Conservation (phyloP, 2,329 filamentous ascomycete genomes). For the Podosphaera fusca region DNA sequence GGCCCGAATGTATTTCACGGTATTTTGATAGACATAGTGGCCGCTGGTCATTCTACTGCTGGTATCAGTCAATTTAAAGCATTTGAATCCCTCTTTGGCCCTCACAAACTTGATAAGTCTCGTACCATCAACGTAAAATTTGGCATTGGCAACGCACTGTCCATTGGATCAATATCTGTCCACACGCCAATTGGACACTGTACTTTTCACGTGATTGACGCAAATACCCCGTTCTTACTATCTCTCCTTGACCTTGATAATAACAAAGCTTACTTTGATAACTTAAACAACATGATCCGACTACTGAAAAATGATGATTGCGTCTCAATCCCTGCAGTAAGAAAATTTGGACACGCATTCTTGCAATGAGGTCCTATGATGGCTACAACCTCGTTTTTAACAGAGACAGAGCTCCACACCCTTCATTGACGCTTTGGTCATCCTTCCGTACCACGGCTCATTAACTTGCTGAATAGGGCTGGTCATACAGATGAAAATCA, state of each 20-base stretch:
- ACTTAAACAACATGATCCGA: not conserved
- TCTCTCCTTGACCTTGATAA: not conserved
- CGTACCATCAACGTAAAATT: not conserved
- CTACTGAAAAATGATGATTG: not conserved
- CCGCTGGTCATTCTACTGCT: no score
- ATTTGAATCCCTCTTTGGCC: no score
- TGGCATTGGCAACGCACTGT: not conserved
- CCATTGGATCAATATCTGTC: not conserved
- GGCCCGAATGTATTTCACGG: not conserved
- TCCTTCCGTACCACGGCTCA: not conserved
- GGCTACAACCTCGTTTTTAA: not conserved
- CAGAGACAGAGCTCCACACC: not conserved
- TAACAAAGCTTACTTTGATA: not conserved
- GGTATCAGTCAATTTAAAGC: no score
- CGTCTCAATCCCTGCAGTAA: not conserved
- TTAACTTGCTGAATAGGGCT: not conserved
- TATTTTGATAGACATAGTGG: no score
- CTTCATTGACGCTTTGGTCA: not conserved
- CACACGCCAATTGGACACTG: not conserved
- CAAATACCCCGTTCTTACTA: not conserved
- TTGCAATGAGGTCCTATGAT: not conserved
- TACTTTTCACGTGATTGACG: not conserved
- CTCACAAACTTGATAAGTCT: not conserved
- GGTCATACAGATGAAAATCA: not conserved
- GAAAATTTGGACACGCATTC: not conserved